Percentiles rank a stretch among this genome's conserved stretches.
phyloP scores from a whole-genome alignment of 495 filamentous ascomycete genomes.

The Amniculicola lignicola region DNA sequence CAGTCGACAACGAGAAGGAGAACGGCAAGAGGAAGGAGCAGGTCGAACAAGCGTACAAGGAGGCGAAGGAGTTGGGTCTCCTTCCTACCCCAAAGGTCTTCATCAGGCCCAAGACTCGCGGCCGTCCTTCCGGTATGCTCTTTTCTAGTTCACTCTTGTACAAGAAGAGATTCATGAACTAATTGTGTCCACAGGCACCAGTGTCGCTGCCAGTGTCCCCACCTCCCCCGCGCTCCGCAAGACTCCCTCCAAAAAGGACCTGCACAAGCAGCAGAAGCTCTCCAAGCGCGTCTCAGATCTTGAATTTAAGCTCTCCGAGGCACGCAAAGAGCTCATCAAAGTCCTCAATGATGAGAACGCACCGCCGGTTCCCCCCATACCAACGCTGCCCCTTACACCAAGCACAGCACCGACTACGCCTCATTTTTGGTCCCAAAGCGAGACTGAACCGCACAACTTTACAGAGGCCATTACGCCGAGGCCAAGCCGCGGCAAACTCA shows the following conservation, averaged over 20 bases:
- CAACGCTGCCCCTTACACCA: neutral
- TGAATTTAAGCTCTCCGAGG: conserved; percentile 58
- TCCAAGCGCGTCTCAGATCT: conserved; percentile 64
- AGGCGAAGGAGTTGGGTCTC: conserved; percentile 59
- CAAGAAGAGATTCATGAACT: conserved; percentile 25
- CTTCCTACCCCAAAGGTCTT: conserved; percentile 36
- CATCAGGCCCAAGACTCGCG: conserved; percentile 11
- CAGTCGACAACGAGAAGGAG: conserved; percentile 4
- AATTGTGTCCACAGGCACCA: conserved; percentile 37
- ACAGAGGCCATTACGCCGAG: neutral
- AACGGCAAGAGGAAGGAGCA: conserved; percentile 43
- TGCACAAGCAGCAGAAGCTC: conserved; percentile 60
- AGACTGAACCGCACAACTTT: neutral
- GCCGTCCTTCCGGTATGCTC: neutral
- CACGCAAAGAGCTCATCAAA: conserved; percentile 57
- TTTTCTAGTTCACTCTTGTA: neutral
- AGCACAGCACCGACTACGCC: conserved; percentile 17
- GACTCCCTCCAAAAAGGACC: conserved; percentile 58
- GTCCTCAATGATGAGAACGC: conserved; percentile 46
- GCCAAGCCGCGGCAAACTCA: conserved; percentile 15
- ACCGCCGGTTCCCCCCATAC: conserved; percentile 29
- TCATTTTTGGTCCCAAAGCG: conserved; percentile 28
- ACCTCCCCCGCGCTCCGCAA: conserved; percentile 43
- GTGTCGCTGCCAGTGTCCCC: conserved; percentile 37
- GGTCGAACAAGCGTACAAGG: conserved; percentile 57